phyloP scores from a whole-genome alignment of 2,329 filamentous ascomycete species.

The Colletotrichum neosansevieriae region DNA sequence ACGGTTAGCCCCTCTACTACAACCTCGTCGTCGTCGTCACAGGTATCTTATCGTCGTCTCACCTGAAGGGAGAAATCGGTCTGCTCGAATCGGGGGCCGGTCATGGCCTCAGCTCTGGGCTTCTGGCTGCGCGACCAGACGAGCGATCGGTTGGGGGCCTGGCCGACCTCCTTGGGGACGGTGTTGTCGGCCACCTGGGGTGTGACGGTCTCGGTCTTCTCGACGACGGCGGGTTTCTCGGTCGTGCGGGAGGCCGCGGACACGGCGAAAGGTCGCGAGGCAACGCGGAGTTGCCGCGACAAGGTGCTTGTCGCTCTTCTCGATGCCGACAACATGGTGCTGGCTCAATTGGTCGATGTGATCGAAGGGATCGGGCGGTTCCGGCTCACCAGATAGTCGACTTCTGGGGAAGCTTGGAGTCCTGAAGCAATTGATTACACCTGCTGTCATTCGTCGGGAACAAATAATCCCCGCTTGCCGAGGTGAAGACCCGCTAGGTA shows the following conservation, averaged over 20 bases:
- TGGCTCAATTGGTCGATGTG: constrained; percentile 32
- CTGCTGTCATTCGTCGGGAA: constrained; percentile 39
- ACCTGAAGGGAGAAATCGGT: constrained; percentile 95
- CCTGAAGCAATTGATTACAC: constrained; percentile 38
- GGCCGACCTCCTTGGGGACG: constrained; percentile 65
- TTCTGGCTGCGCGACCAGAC: constrained; percentile 91
- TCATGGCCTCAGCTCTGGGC: constrained; percentile 86
- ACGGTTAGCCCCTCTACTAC: neutral
- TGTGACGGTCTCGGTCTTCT: constrained; percentile 55
- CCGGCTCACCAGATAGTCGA: constrained; percentile 33
- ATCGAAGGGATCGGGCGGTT: constrained; percentile 21
- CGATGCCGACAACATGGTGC: constrained; percentile 61
- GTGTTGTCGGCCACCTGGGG: constrained; percentile 59
- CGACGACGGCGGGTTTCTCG: constrained; percentile 56
- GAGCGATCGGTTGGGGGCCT: constrained; percentile 86
- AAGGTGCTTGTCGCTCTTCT: constrained; percentile 56
- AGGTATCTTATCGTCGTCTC: constrained; percentile 48
- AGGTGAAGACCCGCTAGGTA: neutral
- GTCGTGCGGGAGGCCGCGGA: constrained; percentile 49
- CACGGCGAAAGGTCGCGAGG: constrained; percentile 61
- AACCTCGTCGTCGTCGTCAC: constrained; percentile 3
- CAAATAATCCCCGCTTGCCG: constrained; percentile 33
- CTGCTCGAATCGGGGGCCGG: constrained; percentile 95
- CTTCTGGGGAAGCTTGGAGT: constrained; percentile 35
- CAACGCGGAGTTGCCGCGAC: constrained; percentile 57